Base-by-base conservation (phyloP, 140 eudicot genomes). In the Erigeron philadelphicus region DNA sequence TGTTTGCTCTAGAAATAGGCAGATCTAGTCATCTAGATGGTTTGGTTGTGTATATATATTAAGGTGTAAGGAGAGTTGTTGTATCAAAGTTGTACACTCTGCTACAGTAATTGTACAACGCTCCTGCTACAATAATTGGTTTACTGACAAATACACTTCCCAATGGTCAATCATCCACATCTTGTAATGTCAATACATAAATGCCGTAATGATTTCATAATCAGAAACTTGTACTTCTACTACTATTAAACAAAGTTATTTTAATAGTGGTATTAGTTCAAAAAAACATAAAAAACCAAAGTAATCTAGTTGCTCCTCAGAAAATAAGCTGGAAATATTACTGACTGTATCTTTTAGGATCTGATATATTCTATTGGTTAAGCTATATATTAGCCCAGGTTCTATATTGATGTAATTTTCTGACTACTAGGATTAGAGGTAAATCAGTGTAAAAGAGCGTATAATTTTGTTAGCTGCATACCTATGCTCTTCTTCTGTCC, bases 401-500 rank as follows among this genome's bases (percentile, higher is more conserved):
- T 31, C 38, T 31, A 4, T 31, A 31, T 31, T 31, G 5, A 31
- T 31, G 38, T 31, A 2, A 2, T 0, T 31, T 31, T 31, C 38
- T 31, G 38, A 31, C 38, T 35, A 6, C 8, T 35, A 35, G 43
- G 3, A 0, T 50, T 68, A 11, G 55, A 17, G 43, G 35, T 67
- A 58, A 23, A 17, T 44, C 2, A 8, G n/a, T 43, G 41, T 66
- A 43, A 42, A 25, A 18, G 7, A 12, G 4, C 35, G 2, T 10
- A 23, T n/a, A 62, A 44, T 48, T 15, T 0, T 53, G 16, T 47
- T 76, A 49, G 64, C 43, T 65, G 44, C 70, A 58, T 81, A 88
- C 97, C 96, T 84, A 72, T 90, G 97, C 78, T 90, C 97, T 79
- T 90, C 97, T 75, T 90, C 96, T 0, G 97, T 90, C 96, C 97